These are phyloP conservation scores for Alternaria sp. DNA, from an alignment of 2,329 filamentous ascomycete genomes.

Conservation along the genomic window DNA sequence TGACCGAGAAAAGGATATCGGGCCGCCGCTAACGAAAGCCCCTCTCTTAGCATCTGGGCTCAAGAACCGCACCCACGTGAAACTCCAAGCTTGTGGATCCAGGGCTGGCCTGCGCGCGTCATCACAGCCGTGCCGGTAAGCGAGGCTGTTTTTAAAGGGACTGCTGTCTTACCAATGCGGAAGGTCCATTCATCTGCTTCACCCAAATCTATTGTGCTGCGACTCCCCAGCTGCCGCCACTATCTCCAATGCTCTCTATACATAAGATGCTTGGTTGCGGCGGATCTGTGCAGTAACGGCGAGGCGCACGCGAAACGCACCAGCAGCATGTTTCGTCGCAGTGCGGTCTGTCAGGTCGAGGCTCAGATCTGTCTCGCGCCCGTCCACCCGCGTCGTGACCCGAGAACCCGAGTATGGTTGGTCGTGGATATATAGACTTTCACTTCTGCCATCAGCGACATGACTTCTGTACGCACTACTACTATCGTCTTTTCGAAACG, in stretches of 20 bases:
- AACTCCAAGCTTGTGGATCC: slow-evolving; percentile 38
- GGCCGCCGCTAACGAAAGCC: slow-evolving; percentile 40
- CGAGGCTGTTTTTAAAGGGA: slow-evolving; percentile 20
- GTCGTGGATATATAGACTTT: not conserved
- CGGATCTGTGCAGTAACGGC: slow-evolving; percentile 16
- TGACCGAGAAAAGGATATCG: slow-evolving; percentile 35
- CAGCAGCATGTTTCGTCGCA: slow-evolving; percentile 19
- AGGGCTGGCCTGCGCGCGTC: slow-evolving; percentile 46
- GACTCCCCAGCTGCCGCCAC: not conserved
- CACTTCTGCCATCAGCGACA: not conserved
- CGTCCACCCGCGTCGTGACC: slow-evolving; percentile 8
- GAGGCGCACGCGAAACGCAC: slow-evolving; percentile 29
- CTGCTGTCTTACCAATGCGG: slow-evolving; percentile 14
- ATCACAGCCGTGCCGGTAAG: slow-evolving; percentile 42
- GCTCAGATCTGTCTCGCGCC: slow-evolving; percentile 15
- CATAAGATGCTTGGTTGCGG: slow-evolving; percentile 1
- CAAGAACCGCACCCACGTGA: slow-evolving; percentile 45
- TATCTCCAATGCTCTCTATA: not conserved
- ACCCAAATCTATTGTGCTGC: slow-evolving; percentile 4
- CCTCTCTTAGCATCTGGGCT: slow-evolving; percentile 35
- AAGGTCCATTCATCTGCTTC: slow-evolving; percentile 10
- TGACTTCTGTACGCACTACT: not conserved
- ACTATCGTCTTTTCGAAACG: not conserved
- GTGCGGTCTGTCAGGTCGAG: slow-evolving; percentile 7
- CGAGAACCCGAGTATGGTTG: slow-evolving; percentile 3